These are phyloP conservation scores for Ophiostoma novo-ulmi DNA, from an alignment of 2,329 filamentous ascomycete genomes.

Conservation along the genomic window DNA sequence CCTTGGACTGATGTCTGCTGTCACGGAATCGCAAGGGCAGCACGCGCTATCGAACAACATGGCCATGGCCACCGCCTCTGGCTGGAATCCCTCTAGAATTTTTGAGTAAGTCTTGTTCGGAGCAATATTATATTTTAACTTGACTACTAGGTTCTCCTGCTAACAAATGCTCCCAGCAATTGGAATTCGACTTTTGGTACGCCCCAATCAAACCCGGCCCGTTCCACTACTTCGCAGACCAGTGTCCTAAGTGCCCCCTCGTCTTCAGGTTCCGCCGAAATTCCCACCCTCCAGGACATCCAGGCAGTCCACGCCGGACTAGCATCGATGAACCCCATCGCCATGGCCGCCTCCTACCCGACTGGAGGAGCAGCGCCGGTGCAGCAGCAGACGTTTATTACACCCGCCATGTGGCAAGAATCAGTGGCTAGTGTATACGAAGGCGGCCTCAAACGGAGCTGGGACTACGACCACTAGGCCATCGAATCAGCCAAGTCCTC, in stretches of 20 bases:
- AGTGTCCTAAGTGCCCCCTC: slow-evolving; percentile 50
- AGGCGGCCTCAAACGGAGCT: slow-evolving; percentile 56
- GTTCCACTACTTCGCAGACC: slow-evolving; percentile 42
- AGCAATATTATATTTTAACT: not conserved
- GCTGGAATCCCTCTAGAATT: slow-evolving; percentile 82
- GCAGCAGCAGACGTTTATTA: slow-evolving; percentile 49
- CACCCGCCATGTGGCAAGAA: slow-evolving; percentile 68
- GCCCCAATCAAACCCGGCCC: slow-evolving; percentile 46
- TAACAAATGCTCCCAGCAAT: slow-evolving; percentile 55
- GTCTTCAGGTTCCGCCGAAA: slow-evolving; percentile 51
- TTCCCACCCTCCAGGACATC: slow-evolving; percentile 50
- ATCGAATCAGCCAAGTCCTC: not conserved
- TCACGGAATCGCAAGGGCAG: slow-evolving; percentile 49
- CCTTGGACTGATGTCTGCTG: slow-evolving; percentile 61
- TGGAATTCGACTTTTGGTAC: slow-evolving; percentile 94
- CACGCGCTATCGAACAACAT: slow-evolving; percentile 40
- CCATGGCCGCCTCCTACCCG: slow-evolving; percentile 47
- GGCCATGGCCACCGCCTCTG: slow-evolving; percentile 53
- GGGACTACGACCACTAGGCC: slow-evolving; percentile 47
- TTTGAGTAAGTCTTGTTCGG: slow-evolving; percentile 66
- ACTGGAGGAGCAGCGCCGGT: slow-evolving; percentile 42
- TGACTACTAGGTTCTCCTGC: not conserved
- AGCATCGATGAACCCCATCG: slow-evolving; percentile 44
- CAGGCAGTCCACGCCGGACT: slow-evolving; percentile 44
- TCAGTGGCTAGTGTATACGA: slow-evolving; percentile 65